Base-by-base conservation (phyloP, 1,139 yeast species). In the Spathaspora sp. region DNA sequence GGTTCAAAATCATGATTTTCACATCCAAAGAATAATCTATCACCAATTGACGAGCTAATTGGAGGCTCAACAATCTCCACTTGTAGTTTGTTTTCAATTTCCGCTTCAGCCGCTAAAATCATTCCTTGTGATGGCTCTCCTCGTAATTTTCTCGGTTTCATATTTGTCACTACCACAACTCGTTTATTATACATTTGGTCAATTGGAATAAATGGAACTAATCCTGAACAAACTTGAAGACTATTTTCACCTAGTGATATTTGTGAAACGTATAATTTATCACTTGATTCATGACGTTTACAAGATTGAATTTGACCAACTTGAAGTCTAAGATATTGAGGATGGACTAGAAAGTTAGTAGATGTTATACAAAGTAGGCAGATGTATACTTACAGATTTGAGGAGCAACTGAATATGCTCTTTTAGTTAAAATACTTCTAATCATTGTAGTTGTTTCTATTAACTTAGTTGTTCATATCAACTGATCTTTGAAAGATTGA, bases 91-190 rank as follows among this genome's bases (percentile, higher is more conserved):
- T 29, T 38, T 7, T 39, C 54, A 10, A 20, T 47, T 23, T 38
- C 47, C 36, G 41, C 51, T 41, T 56, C 74, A 2, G 84, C 79
- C 4, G 86, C 86, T 27, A 82, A 56, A 1, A 82, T 56, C 87
- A 82, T 82, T 1, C 83, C 86, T 49, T 78, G 76, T 0, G 85
- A 80, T 44, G 55, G 59, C 15, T 76, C 70, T 3, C 86, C 86
- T 66, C 97, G 81, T 96, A 91, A 88, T 60, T 81, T 86, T 42
- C 88, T 95, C 9, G 96, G 95, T 72, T 89, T 90, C 70, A 90
- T 78, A 72, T 89, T 89, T 54, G 95, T 89, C 54, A 90, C 87
- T 43, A 86, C 86, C 40, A 90, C 86, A 45, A 91, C 95, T 51
- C 78, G 74, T 59, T 95, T 82, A 63, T 85, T 78, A 68, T 85